Evolutionary conservation across 2,329 filamentous ascomycete species (phyloP), one percentile per base, ranked within the genome.

Genomic region (Dothiorella sarmentorum): DNA sequence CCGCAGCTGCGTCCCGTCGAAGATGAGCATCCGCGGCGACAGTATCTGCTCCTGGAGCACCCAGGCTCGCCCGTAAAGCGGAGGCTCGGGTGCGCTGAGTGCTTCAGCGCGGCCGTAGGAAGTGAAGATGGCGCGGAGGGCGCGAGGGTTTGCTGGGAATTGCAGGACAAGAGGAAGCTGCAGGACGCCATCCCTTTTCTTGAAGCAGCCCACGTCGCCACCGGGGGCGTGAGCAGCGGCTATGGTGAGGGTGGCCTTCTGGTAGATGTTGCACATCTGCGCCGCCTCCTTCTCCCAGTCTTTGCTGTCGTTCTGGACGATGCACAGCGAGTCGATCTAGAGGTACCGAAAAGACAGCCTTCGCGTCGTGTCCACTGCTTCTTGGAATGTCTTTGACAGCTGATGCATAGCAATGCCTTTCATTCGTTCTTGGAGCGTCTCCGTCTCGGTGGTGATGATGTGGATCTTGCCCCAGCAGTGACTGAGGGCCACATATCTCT

Each of bases 251-350:
- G n/a, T 11, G 0, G 37, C 20, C 2, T 35, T 11, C 4, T 22
- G 22, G 18, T 60, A 60, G 2, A 60, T 49, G 6, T 29, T 15
- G 35, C 37, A 42, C 58, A 60, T 60, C 24, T 49, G 40, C 2
- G 42, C 58, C 7, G 58, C 15, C 13, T 60, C 51, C 1, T 35
- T 51, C 10, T 35, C 22, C 56, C 57, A 56, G 20, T 63, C 59
- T 3, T 35, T 22, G 3, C 11, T 6, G 22, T 59, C 43, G 15
- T 62, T 47, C 40, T 63, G 61, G 20, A 63, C 17, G 37, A 63
- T 63, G 24, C 62, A 63, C 10, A 63, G 61, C 3, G 62, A 58
- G 20, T 63, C 62, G 22, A 63, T 63, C 62, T 61, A 63, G n/a
- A 63, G 52, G 11, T 63, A 63, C 13, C 31, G 51, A 13, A 52